phyloP scores from a whole-genome alignment of 805 yeast species.

The Candida piceae region DNA sequence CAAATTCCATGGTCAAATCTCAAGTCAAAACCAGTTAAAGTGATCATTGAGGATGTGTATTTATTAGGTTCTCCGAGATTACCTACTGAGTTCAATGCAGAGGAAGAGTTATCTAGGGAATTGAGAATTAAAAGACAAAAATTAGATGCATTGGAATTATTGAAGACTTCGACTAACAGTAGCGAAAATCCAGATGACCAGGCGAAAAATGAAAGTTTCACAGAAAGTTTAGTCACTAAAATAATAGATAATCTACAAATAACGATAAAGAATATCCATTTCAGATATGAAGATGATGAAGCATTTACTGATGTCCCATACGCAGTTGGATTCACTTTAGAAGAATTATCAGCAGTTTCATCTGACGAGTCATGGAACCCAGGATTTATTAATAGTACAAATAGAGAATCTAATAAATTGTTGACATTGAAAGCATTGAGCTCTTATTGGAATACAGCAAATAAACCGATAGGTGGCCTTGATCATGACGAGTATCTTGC shows the following conservation, averaged over 20 bases:
- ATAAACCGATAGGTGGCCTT: slow-evolving; percentile 40
- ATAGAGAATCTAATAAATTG: slow-evolving; percentile 66
- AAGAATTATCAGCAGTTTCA: slow-evolving; percentile 87
- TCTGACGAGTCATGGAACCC: slow-evolving; percentile 84
- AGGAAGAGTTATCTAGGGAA: slow-evolving; percentile 55
- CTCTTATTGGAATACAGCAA: slow-evolving; percentile 78
- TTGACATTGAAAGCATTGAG: slow-evolving; percentile 70
- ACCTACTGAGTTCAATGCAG: slow-evolving; percentile 47
- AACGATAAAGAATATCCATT: slow-evolving; percentile 84
- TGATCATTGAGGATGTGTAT: slow-evolving; percentile 81
- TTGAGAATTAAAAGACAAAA: slow-evolving; percentile 62
- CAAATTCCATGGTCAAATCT: slow-evolving; percentile 97
- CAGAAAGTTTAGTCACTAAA: slow-evolving; percentile 82
- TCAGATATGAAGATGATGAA: slow-evolving; percentile 81
- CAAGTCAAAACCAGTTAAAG: slow-evolving; percentile 87
- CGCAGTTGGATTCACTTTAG: slow-evolving; percentile 75
- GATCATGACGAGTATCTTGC: slow-evolving; percentile 45
- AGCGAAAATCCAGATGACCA: slow-evolving; percentile 32
- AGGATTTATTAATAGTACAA: slow-evolving; percentile 70
- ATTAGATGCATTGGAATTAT: slow-evolving; percentile 54
- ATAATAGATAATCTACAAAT: slow-evolving; percentile 90
- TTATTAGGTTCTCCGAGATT: slow-evolving; percentile 74
- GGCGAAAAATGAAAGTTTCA: slow-evolving; percentile 69
- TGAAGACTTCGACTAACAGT: slow-evolving; percentile 40
- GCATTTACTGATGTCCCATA: slow-evolving; percentile 71